Base-by-base conservation (phyloP, 2,329 filamentous ascomycete genomes). In the Ploettnerulaceae sp. region DNA sequence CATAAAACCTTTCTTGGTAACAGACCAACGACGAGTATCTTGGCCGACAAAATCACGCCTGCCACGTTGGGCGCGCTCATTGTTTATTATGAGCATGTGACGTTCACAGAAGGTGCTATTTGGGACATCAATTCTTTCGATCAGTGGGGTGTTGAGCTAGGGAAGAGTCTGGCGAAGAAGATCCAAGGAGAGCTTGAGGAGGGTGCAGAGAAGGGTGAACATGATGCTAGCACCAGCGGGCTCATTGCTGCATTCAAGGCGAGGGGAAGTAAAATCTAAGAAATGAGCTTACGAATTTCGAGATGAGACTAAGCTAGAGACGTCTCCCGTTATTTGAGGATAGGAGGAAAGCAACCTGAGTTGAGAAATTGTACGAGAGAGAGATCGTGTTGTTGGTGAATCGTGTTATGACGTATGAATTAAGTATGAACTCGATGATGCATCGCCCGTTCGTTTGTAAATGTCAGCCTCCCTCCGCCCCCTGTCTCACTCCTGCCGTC, bases 51-150 rank as follows among this genome's bases (percentile, higher is more conserved):
- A 74, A 97, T 98, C 66, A 95, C 93, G 14, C 93, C 93, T 7
- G 88, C 84, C 33, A 89, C 95, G 62, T 80, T 98, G 37, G 93
- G 93, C 64, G 91, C 93, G 3, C 72, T 98, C 61, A 98, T 98
- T 61, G 91, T 89, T 57, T 98, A 97, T 79, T 98, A 98, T 71
- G 93, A 98, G 77, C 93, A 98, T 72, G 73, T 97, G 52, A 97
- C 93, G 47, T 98, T 98, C 70, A 94, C 88, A 28, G 93, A 98
- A 73, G 93, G 93, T 62, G 91, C 90, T 42, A 77, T 98, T 66
- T 98, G 93, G 93, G 95, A 97, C 73, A 95, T 98, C 76, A 98
- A 98, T 81, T 89, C 84, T 64, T 98, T 97, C 66, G 93, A 98
- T 73, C 93, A 98, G 76, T 98, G 93, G 93, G 93, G 93, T 71